These are phyloP conservation scores for Kodamaea sp. DNA, from an alignment of 1,139 yeast species.

Conservation along the genomic window DNA sequence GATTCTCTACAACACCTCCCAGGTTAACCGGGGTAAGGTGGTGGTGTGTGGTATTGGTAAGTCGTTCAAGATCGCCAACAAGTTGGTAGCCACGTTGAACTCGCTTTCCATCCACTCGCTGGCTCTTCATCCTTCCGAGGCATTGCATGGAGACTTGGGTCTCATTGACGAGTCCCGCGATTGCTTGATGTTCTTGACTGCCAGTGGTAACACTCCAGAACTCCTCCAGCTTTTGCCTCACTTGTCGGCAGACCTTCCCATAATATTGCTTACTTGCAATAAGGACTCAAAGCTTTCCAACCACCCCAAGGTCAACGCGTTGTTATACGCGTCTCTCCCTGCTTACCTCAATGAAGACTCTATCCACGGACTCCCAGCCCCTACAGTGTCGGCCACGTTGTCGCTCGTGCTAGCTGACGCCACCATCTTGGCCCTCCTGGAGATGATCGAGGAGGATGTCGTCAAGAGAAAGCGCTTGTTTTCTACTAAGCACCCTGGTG, in stretches of 20 bases:
- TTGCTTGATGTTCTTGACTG: constrained; percentile 66
- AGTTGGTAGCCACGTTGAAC: constrained; percentile 78
- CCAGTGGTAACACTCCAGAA: constrained; percentile 86
- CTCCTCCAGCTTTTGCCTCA: constrained; percentile 61
- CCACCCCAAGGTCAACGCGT: constrained; percentile 47
- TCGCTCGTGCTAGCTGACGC: constrained; percentile 80
- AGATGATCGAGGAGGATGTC: constrained; percentile 60
- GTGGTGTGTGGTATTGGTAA: constrained; percentile 84
- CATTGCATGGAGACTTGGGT: constrained; percentile 90
- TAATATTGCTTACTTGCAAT: constrained; percentile 65
- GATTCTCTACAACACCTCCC: constrained; percentile 50
- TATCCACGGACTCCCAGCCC: constrained; percentile 85
- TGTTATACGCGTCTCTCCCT: constrained; percentile 68
- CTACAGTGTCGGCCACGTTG: constrained; percentile 81
- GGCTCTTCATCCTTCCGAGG: constrained; percentile 79
- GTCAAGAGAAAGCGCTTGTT: constrained; percentile 56
- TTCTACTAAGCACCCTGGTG: constrained; percentile 83
- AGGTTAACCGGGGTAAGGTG: constrained; percentile 59
- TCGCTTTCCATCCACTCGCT: constrained; percentile 73
- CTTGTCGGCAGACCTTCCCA: constrained; percentile 52
- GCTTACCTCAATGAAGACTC: constrained; percentile 55
- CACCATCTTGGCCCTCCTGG: constrained; percentile 69
- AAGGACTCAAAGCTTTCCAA: constrained; percentile 47
- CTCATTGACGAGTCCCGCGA: constrained; percentile 59
- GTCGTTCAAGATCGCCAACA: constrained; percentile 74